Conservation (phyloP, 805 yeast genomes). For the Nakazawaea molendinolei region DNA sequence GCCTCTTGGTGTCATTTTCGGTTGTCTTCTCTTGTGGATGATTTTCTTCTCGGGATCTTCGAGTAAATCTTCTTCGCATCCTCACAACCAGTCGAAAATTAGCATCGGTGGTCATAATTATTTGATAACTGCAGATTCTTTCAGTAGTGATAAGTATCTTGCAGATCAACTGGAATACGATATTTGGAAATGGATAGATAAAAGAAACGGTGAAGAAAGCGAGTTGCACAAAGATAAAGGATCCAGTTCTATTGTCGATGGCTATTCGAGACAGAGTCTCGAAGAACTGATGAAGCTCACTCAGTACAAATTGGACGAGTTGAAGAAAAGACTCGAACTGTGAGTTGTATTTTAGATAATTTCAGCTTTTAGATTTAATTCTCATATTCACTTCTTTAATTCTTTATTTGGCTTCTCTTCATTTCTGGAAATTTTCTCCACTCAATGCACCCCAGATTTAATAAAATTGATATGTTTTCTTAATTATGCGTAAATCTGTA, state of each 20-base stretch:
- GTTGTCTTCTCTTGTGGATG: conserved; percentile 15
- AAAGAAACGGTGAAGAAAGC: conserved; percentile 22
- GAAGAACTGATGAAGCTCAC: conserved; percentile 39
- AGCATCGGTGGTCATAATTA: conserved; percentile 29
- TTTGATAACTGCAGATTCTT: conserved; percentile 33
- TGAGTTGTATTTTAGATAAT: conserved; percentile 11
- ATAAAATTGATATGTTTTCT: not conserved
- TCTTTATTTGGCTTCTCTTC: too few relatives aligned
- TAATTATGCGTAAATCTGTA: not conserved
- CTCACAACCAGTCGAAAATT: conserved; percentile 11
- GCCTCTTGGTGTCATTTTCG: conserved; percentile 15
- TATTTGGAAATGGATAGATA: conserved; percentile 68
- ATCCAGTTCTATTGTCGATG: conserved; percentile 2
- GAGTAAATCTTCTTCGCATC: conserved; percentile 6
- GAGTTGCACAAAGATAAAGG: not conserved
- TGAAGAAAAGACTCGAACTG: too few relatives aligned
- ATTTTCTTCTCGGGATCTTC: conserved; percentile 10
- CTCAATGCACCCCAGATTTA: too few relatives aligned
- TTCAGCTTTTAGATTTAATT: too few relatives aligned
- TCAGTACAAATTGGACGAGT: conserved; percentile 32
- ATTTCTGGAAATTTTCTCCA: too few relatives aligned
- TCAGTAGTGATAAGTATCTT: conserved; percentile 21
- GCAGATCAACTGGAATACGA: conserved; percentile 45
- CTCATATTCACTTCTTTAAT: too few relatives aligned
- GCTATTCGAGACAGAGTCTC: conserved; percentile 34